A percentile compares a stretch with the other conserved stretches of the same genome.
phyloP scores from a whole-genome alignment of 164 flowering plant genomes.

The Amborella trichopoda region DNA sequence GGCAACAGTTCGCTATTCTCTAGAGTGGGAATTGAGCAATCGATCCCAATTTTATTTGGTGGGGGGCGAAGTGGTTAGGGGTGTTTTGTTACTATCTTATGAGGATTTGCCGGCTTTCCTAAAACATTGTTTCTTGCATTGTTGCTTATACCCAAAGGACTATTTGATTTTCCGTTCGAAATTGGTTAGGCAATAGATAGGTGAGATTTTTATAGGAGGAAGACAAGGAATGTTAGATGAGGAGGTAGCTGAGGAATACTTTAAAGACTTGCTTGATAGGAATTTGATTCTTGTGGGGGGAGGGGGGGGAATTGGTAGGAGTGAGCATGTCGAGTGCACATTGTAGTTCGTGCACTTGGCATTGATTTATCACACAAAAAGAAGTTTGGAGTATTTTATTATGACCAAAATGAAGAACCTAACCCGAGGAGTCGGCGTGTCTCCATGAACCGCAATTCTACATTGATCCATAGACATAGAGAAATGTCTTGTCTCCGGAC shows the following conservation, averaged over 20 bases:
- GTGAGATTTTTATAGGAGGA: background rate
- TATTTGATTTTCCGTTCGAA: background rate
- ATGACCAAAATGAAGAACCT: no score
- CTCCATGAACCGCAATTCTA: no score
- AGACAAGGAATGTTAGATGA: background rate
- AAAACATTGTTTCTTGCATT: conserved; percentile 4
- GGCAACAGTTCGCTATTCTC: background rate
- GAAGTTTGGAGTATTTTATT: no score
- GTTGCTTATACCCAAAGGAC: conserved; percentile 2
- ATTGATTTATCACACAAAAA: no score
- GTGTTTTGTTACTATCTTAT: conserved; percentile 3
- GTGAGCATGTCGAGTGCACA: no score
- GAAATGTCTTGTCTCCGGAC: no score
- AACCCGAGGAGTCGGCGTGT: no score
- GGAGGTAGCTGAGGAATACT: background rate
- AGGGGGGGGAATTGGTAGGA: no score
- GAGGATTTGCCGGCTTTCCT: background rate
- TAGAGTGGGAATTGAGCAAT: background rate
- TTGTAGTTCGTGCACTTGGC: no score
- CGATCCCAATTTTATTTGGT: background rate
- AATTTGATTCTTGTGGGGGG: no score
- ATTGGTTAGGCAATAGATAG: conserved; percentile 4
- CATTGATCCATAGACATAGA: no score
- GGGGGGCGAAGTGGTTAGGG: no score
- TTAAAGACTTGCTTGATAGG: background rate